Conservation (phyloP, 768 basidiomycete species). For the Calocybe indica region DNA sequence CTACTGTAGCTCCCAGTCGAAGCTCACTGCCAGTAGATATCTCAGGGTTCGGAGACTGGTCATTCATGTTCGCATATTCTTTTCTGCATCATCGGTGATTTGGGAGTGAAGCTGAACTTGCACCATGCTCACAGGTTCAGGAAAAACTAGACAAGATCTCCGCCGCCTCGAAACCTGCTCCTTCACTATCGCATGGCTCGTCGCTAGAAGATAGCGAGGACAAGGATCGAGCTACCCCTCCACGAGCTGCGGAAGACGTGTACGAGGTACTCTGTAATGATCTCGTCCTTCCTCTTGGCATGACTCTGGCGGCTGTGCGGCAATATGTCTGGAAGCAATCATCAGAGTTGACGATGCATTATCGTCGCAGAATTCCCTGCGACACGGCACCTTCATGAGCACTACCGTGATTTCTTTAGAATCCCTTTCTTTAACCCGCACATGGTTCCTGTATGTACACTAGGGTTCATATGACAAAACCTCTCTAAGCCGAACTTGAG, state of each 20-base stretch:
- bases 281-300: conserved; percentile 71
- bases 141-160: conserved; percentile 65
- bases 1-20: conserved; percentile 57
- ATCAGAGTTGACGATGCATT: conserved; percentile 70
- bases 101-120: background rate
- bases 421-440: too few relatives aligned
- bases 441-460: too few relatives aligned
- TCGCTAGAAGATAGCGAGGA: background rate
- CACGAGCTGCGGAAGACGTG: conserved; percentile 47
- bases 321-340: conserved; percentile 85
- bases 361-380: conserved; percentile 40
- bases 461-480: too few relatives aligned
- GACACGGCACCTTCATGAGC: too few relatives aligned
- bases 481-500: too few relatives aligned
- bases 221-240: background rate
- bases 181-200: background rate
- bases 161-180: conserved; percentile 9
- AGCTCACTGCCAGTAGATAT: conserved; percentile 83
- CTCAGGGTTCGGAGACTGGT: conserved; percentile 83
- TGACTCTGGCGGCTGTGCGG: conserved; percentile 87
- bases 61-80: conserved; percentile 54
- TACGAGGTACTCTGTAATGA: conserved; percentile 91
- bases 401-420: too few relatives aligned
- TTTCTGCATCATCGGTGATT: background rate
- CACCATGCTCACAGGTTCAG: conserved; percentile 51